phyloP scores from a whole-genome alignment of 768 basidiomycete genomes.

The Russula olivacea region DNA sequence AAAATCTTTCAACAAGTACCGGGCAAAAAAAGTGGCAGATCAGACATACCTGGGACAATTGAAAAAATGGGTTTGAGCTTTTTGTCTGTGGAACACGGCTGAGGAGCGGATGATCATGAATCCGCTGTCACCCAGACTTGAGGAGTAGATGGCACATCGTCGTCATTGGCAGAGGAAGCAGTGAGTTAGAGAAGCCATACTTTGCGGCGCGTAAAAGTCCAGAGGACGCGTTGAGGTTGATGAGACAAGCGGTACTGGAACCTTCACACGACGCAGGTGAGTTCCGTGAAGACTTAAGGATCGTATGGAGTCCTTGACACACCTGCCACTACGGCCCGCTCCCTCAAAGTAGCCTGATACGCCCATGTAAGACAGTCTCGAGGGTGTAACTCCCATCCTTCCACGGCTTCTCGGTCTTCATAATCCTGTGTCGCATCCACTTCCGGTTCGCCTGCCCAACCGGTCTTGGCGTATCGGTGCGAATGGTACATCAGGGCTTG shows the following conservation, averaged over 20 bases:
- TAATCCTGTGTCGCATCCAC: conserved; percentile 71
- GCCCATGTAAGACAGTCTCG: conserved; percentile 67
- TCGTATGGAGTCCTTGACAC: conserved; percentile 1
- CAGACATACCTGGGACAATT: conserved; percentile 44
- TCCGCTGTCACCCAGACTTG: conserved; percentile 74
- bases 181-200: conserved; percentile 39
- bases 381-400: conserved; percentile 65
- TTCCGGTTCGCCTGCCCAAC: conserved; percentile 82
- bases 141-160: conserved; percentile 13
- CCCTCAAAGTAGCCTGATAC: conserved; percentile 62
- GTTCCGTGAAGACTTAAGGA: not conserved
- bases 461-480: conserved; percentile 60
- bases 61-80: conserved; percentile 41
- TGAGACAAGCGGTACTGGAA: conserved; percentile 77
- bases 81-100: conserved; percentile 47
- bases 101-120: conserved; percentile 67
- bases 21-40: not conserved
- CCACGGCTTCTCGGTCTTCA: conserved; percentile 55
- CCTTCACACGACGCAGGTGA: conserved; percentile 38
- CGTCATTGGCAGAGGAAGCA: not conserved
- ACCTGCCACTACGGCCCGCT: conserved; percentile 43
- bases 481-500: conserved; percentile 89
- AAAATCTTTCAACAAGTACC: not conserved
- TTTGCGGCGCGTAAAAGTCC: conserved; percentile 73
- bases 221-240: conserved; percentile 68